Evolutionary conservation across 2,329 filamentous ascomycete species (phyloP), one percentile per base, ranked within the genome.

Genomic region (Delphinella strobiligena): DNA sequence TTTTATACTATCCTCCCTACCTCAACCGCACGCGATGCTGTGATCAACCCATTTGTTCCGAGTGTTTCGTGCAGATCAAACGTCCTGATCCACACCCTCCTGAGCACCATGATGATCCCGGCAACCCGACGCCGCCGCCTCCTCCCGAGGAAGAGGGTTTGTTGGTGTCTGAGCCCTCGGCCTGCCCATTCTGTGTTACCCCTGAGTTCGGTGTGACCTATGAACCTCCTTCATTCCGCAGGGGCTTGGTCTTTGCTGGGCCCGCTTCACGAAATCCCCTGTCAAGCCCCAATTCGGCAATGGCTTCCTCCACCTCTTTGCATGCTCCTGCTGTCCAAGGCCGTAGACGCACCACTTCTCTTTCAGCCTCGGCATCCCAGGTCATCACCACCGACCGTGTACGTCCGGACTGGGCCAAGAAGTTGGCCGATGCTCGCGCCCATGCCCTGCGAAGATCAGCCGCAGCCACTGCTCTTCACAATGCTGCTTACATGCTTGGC

Each of bases 1-100:
- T 96, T 58, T 69, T 96, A 38, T 93, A 87, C 51, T 98, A 96
- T 50, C 91, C 91, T 1, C 87, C 87, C 3, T 93, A 93, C 55
- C 71, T 98, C 19, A 98, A 98, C 62, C 82, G 80, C 48, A 98
- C 91, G 1, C 73, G 91, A 49, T 98, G 91, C 58, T 98, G 91
- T 60, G 87, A 94, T 52, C 91, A 98, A 58, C 72, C 83, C 4
- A 96, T 98, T 46, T 98, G 91, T 63, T 96, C 88, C 31, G 91
- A 98, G 63, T 98, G 91, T 60, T 98, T 98, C 54, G 91, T 98
- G 3, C 91, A 98, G 60, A 98, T 98, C 58, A 96, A 95, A 59
- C 77, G 91, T 31, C 80, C 87, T 3, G 89, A 98, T 48, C 88
- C 87, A 8, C 85, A 95, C 58, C 77, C 87, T 30, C 85, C 86